Conservation (phyloP, 345 rosid genomes). For the Citrus glauca region DNA sequence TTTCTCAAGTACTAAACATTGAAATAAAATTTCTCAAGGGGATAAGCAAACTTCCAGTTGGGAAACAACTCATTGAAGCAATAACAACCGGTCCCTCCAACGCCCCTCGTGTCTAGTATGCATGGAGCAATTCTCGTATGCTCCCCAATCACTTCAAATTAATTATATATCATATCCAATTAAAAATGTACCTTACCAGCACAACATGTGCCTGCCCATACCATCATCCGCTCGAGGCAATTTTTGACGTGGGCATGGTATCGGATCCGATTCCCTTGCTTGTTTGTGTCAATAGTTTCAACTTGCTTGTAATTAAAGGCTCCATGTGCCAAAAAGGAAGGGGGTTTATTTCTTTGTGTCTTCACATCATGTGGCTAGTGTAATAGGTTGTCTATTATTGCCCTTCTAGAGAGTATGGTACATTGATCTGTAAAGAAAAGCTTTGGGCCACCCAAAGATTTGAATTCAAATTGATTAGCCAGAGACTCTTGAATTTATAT, state of each 20-base stretch:
- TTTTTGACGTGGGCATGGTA: conserved; percentile 4
- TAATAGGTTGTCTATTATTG: not conserved
- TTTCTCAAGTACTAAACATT: conserved; percentile 42
- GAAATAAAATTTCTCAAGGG: conserved; percentile 8
- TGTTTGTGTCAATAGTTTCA: not conserved
- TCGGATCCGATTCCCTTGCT: conserved; percentile 1
- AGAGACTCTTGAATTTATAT: not conserved
- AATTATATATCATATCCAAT: conserved; percentile 5
- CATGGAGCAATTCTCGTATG: conserved; percentile 20
- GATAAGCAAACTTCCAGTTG: conserved; percentile 28
- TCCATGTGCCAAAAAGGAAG: not conserved
- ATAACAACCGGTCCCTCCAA: conserved; percentile 29
- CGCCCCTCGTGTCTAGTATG: conserved; percentile 15
- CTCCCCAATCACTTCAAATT: conserved; percentile 20
- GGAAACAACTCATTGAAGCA: conserved; percentile 55
- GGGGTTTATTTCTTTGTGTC: not conserved
- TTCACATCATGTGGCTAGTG: not conserved
- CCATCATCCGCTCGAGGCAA: conserved; percentile 7
- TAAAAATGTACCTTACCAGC: conserved; percentile 36
- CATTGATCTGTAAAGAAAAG: not conserved
- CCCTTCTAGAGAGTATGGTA: not conserved
- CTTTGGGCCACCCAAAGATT: not conserved
- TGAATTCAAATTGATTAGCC: not conserved
- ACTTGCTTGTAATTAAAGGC: not conserved
- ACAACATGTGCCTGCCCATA: conserved; percentile 52